Evolutionary conservation across 2,329 filamentous ascomycete genomes (phyloP).

Genomic region (Aspergillus sp.): DNA sequence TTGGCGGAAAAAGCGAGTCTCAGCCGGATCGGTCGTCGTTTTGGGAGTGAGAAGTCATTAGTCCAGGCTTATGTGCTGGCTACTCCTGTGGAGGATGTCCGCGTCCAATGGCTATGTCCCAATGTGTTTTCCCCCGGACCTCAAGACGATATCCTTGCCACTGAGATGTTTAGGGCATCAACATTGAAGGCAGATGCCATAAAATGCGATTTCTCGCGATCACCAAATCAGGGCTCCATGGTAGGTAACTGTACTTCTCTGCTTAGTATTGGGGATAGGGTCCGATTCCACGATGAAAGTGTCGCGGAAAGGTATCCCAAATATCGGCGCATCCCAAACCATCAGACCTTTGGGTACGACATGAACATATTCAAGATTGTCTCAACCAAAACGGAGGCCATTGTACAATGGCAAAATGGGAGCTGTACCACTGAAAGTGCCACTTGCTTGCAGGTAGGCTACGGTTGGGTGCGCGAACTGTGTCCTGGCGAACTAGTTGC

Average conservation of each 20-base stretch:
- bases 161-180: slow-evolving; percentile 21
- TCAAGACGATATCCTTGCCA: slow-evolving; percentile 11
- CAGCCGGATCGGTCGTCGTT: slow-evolving; percentile 53
- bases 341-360: slow-evolving; percentile 55
- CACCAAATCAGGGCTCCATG: slow-evolving; percentile 11
- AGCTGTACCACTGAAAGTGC: slow-evolving; percentile 49
- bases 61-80: slow-evolving; percentile 55
- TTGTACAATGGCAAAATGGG: slow-evolving; percentile 61
- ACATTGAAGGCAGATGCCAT: slow-evolving; percentile 16
- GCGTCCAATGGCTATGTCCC: slow-evolving; percentile 55
- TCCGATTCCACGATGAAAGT: slow-evolving; percentile 56
- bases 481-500: slow-evolving; percentile 59
- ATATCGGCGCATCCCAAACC: slow-evolving; percentile 46
- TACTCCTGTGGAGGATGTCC: slow-evolving; percentile 45
- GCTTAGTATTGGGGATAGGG: slow-evolving; percentile 47
- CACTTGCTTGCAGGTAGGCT: slow-evolving; percentile 37
- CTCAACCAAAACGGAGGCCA: slow-evolving; percentile 50
- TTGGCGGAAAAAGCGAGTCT: slow-evolving; percentile 54
- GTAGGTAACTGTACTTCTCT: slow-evolving; percentile 28
- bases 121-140: slow-evolving; percentile 31
- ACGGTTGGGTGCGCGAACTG: slow-evolving; percentile 50
- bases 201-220: slow-evolving; percentile 25
- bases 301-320: slow-evolving; percentile 55
- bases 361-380: slow-evolving; percentile 58
- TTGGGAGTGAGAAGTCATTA: slow-evolving; percentile 52